These are phyloP conservation scores for Cunninghamia lanceolata DNA, from an alignment of 75 land plant genomes.

Conservation along the genomic window DNA sequence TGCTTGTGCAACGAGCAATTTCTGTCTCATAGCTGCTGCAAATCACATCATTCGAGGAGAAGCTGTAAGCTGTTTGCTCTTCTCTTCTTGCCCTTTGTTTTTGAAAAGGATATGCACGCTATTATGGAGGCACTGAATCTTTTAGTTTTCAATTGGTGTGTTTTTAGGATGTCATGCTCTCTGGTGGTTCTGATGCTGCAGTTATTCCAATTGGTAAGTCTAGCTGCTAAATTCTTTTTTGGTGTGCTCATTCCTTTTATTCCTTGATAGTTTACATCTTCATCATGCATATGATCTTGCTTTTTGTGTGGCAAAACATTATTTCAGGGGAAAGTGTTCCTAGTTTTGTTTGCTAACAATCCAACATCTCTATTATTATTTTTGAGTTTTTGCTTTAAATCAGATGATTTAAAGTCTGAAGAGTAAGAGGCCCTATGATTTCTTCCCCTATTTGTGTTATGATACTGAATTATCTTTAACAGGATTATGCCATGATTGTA, in stretches of 20 bases:
- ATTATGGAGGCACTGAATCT: not conserved
- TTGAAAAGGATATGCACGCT: not conserved
- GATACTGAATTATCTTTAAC: not conserved
- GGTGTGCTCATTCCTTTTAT: not conserved
- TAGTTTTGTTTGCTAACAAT: conserved; percentile 2
- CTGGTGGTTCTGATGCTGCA: conserved; percentile 59
- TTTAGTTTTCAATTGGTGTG: not conserved
- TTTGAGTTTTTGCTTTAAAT: not conserved
- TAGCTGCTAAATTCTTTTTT: not conserved
- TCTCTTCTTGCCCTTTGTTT: not conserved
- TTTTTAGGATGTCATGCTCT: conserved; percentile 45
- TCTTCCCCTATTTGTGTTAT: not conserved
- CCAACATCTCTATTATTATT: not conserved
- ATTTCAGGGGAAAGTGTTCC: not conserved
- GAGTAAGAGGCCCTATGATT: not conserved
- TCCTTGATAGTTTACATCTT: not conserved
- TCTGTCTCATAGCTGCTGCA: conserved; percentile 43
- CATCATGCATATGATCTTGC: not conserved
- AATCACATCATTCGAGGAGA: conserved; percentile 48
- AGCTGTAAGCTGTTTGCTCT: conserved; percentile 24
- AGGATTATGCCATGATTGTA: not conserved
- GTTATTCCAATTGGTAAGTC: conserved; percentile 40
- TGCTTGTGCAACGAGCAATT: conserved; percentile 61
- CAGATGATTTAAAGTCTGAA: not conserved
- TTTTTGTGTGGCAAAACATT: not conserved